phyloP scores from a whole-genome alignment of 306 rosid species.

The barrel medic (Medicago truncatula) region MtrunA17r5.0-ANR NC_053044.1:36145501-36146000 shows the following conservation, averaged over 20 bases:
- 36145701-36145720: background rate
- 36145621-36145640: background rate
- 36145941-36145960: background rate
- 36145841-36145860: background rate
- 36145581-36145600: background rate
- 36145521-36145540: background rate
- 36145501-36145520: background rate
- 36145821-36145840: background rate
- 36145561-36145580: background rate
- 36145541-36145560: background rate
- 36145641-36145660: background rate
- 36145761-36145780: background rate
- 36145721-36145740: background rate
- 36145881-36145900: background rate
- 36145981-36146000: background rate
- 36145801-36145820: background rate
- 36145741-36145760: background rate
- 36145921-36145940: conserved; percentile 4
- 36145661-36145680: background rate
- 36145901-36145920: background rate
- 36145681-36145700: background rate
- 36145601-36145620: background rate
- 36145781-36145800: background rate
- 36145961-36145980: background rate
- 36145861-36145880: background rate